These are phyloP conservation scores for Tricholoma furcatifolium DNA, from an alignment of 768 basidiomycete genomes.

Conservation along the genomic window DNA sequence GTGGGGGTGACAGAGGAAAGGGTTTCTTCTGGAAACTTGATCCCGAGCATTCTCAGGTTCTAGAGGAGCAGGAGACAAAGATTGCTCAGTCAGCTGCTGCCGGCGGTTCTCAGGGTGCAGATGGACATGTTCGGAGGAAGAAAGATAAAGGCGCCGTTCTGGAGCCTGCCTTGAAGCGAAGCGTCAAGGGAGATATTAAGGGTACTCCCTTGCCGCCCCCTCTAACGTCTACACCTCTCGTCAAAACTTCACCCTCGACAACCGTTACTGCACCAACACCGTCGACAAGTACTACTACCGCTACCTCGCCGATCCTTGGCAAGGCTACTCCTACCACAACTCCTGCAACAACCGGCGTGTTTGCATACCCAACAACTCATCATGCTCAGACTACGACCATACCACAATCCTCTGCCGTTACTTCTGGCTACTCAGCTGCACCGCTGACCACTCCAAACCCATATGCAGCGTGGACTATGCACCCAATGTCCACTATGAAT, in stretches of 20 bases:
- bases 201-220: conserved; percentile 65
- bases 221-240: conserved; percentile 61
- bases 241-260: conserved; percentile 33
- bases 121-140: conserved; percentile 40
- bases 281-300: conserved; percentile 17
- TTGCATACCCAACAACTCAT: conserved; percentile 39
- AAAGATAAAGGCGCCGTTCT: conserved; percentile 54
- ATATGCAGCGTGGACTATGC: conserved; percentile 38
- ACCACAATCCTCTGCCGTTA: conserved; percentile 22
- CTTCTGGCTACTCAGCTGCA: conserved; percentile 26
- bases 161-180: conserved; percentile 69
- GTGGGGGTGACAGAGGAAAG: conserved; percentile 83
- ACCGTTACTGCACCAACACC: conserved; percentile 21
- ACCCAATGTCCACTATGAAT: conserved; percentile 20
- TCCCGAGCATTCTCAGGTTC: conserved; percentile 61
- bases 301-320: conserved; percentile 20
- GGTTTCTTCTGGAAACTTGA: conserved; percentile 95
- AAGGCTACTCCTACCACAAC: conserved; percentile 19
- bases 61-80: conserved; percentile 71
- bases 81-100: conserved; percentile 35
- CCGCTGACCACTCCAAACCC: conserved; percentile 33
- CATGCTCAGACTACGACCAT: conserved; percentile 20
- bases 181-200: conserved; percentile 62
- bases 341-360: conserved; percentile 38
- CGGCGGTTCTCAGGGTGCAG: conserved; percentile 25